Evolutionary conservation across 495 filamentous ascomycete species (phyloP).

Genomic region (Podospora australis): DNA sequence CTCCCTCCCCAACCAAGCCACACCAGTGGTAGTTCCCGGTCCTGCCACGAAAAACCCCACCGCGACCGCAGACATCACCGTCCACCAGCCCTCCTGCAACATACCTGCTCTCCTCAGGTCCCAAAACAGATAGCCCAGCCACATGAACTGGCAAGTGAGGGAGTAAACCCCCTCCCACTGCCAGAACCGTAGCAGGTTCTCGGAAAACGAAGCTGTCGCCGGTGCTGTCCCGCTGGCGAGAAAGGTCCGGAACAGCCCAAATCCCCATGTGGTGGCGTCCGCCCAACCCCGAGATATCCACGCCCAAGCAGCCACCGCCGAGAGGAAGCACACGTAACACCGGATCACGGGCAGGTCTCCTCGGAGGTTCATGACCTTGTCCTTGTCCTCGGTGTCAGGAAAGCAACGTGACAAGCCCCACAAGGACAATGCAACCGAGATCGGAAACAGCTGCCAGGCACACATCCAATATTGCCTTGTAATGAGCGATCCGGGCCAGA

Average conservation of each 20-base stretch:
- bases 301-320: conserved; percentile 5
- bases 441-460: conserved; percentile 11
- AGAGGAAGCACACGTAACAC: neutral
- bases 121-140: conserved; percentile 19
- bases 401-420: neutral
- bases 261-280: neutral
- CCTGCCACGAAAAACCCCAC: conserved; percentile 7
- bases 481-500: too few relatives aligned
- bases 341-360: conserved; percentile 1
- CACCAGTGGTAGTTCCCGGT: conserved; percentile 10
- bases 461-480: conserved; percentile 4
- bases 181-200: too few relatives aligned
- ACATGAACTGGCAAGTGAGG: conserved; percentile 10
- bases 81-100: conserved; percentile 14
- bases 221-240: too few relatives aligned
- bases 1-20: conserved; percentile 19
- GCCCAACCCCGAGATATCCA: neutral
- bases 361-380: neutral
- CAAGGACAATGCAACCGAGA: conserved; percentile 1
- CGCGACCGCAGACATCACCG: neutral
- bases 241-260: too few relatives aligned
- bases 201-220: too few relatives aligned
- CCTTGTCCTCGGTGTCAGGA: conserved; percentile 5
- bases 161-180: neutral
- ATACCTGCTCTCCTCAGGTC: conserved; percentile 14